phyloP scores from a whole-genome alignment of 163 green algal genomes.

The Trebouxiophyceae sp. region DNA sequence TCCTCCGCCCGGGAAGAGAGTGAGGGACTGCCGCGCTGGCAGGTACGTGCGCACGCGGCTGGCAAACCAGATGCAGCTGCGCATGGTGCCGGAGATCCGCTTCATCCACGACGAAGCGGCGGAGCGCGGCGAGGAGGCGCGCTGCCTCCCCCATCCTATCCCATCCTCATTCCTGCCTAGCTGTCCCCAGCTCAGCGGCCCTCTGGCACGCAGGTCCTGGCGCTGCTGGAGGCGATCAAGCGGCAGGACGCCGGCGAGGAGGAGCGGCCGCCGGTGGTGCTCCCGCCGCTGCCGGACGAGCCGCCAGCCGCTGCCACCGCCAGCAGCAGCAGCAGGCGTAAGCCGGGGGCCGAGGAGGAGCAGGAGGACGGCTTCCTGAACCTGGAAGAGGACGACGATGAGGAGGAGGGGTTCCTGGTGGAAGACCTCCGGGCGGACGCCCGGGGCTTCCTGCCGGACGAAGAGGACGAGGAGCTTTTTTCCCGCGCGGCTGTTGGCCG shows the following conservation, averaged over 20 bases:
- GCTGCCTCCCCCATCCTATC: not conserved
- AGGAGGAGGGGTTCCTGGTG: constrained; percentile 1
- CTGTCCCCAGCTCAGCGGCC: not conserved
- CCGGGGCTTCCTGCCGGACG: no score
- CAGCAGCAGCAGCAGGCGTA: no score
- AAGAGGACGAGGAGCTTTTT: no score
- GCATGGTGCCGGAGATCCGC: constrained; percentile 76
- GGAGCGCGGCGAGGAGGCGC: constrained; percentile 58
- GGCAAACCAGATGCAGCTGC: constrained; percentile 55
- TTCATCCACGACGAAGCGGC: constrained; percentile 80
- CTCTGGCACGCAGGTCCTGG: constrained; percentile 14
- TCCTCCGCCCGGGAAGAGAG: no score
- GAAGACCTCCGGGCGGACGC: no score
- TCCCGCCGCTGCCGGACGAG: not conserved
- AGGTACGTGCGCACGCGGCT: constrained; percentile 77
- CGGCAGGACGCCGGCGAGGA: constrained; percentile 21
- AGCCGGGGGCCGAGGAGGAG: not conserved
- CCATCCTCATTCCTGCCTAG: not conserved
- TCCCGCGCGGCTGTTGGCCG: no score
- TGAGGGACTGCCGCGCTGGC: no score
- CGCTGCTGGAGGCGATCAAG: constrained; percentile 27
- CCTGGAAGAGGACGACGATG: constrained; percentile 2
- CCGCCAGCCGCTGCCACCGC: not conserved
- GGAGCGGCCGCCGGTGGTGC: constrained; percentile 28
- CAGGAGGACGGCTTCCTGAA: constrained; percentile 10